Conservation (phyloP, 495 filamentous ascomycete species). For the Hypoxylon trugodes region DNA sequence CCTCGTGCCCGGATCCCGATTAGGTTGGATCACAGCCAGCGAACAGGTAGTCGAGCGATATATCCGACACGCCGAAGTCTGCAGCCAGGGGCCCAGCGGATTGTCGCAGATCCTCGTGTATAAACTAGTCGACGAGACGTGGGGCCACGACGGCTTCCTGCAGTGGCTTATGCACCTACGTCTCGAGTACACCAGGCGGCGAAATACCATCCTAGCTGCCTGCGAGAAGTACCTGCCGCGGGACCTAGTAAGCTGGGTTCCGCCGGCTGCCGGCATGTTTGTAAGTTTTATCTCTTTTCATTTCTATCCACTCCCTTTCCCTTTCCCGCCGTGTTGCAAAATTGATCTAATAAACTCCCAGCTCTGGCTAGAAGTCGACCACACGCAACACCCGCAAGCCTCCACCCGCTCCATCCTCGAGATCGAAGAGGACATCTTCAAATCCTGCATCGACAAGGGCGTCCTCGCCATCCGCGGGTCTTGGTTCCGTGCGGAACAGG, state of each 20-base stretch:
- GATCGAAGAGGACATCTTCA: constrained; percentile 88
- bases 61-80: constrained; percentile 77
- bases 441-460: constrained; percentile 70
- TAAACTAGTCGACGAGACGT: constrained; percentile 90
- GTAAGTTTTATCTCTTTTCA: constrained; percentile 58
- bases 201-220: constrained; percentile 80
- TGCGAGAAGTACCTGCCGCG: constrained; percentile 82
- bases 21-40: constrained; percentile 83
- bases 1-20: constrained; percentile 75
- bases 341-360: constrained; percentile 35
- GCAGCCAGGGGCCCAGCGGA: constrained; percentile 83
- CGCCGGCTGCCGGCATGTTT: constrained; percentile 96
- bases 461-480: constrained; percentile 82
- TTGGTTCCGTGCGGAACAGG: constrained; percentile 80
- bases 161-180: constrained; percentile 88
- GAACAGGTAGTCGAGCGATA: constrained; percentile 85
- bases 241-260: constrained; percentile 82
- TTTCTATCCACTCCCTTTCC: not conserved
- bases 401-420: constrained; percentile 65
- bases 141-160: constrained; percentile 93
- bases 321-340: not conserved
- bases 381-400: constrained; percentile 72
- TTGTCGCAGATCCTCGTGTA: constrained; percentile 82
- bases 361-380: constrained; percentile 87
- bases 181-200: constrained; percentile 80